These are phyloP conservation scores for Bacidia gigantensis DNA, from an alignment of 495 filamentous ascomycete species.

Conservation along the genomic window DNA sequence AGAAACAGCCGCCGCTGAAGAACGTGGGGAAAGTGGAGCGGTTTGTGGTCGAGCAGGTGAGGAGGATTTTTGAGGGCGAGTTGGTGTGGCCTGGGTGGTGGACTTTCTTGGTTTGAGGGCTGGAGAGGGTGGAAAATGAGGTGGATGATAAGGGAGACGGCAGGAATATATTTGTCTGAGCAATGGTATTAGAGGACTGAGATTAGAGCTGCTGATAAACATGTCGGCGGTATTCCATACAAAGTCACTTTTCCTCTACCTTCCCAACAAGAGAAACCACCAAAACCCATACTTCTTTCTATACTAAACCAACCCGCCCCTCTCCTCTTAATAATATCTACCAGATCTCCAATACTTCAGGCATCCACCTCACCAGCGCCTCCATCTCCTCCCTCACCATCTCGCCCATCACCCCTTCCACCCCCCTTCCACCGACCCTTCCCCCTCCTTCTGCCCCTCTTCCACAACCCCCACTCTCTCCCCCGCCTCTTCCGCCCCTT, in stretches of 20 bases:
- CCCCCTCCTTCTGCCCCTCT: neutral
- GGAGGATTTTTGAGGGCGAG: constrained; percentile 94
- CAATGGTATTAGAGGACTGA: too few relatives aligned
- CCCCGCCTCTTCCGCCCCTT: neutral
- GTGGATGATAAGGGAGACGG: neutral
- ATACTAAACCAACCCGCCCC: neutral
- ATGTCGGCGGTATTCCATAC: too few relatives aligned
- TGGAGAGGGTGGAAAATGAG: neutral
- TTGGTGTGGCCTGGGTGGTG: constrained; percentile 97
- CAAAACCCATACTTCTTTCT: neutral
- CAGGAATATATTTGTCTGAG: too few relatives aligned
- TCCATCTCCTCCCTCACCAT: neutral
- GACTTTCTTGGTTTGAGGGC: constrained; percentile 71
- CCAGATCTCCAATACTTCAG: neutral
- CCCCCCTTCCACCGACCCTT: neutral
- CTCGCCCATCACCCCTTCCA: neutral
- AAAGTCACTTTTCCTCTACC: too few relatives aligned
- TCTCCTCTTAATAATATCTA: neutral
- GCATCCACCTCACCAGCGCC: neutral
- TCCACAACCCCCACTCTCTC: neutral
- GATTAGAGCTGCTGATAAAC: too few relatives aligned
- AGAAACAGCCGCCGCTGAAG: constrained; percentile 78
- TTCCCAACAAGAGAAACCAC: too few relatives aligned
- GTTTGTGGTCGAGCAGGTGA: constrained; percentile 91
- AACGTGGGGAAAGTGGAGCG: constrained; percentile 98